phyloP scores from a whole-genome alignment of 495 filamentous ascomycete genomes.

The Neurospora sp. region DNA sequence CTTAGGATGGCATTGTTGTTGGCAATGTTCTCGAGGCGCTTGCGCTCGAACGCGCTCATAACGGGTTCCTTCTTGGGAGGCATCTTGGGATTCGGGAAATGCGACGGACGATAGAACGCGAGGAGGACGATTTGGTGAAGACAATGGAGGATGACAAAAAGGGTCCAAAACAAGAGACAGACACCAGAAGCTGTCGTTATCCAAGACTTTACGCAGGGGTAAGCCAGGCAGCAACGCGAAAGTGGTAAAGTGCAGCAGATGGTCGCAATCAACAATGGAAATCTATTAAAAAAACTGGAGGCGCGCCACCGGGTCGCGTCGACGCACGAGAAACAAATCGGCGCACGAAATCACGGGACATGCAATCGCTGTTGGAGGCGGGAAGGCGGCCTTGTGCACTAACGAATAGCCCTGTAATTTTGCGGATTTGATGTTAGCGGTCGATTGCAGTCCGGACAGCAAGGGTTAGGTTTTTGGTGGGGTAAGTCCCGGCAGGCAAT shows the following conservation, averaged over 20 bases:
- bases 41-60: slow-evolving; percentile 45
- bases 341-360: neutral
- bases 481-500: neutral
- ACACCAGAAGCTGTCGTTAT: neutral
- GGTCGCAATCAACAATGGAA: neutral
- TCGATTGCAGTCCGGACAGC: neutral
- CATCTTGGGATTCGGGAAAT: slow-evolving; percentile 5
- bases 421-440: neutral
- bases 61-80: slow-evolving; percentile 15
- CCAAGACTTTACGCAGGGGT: neutral
- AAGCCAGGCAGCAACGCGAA: neutral
- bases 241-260: neutral
- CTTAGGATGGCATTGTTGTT: slow-evolving; percentile 43
- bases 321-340: neutral
- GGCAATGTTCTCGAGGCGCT: slow-evolving; percentile 45
- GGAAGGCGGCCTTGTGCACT: neutral
- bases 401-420: neutral
- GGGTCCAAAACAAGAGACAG: neutral
- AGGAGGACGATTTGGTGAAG: neutral
- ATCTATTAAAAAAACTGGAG: neutral
- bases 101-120: neutral
- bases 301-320: neutral
- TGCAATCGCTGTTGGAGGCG: neutral
- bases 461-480: neutral
- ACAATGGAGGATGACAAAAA: neutral